Percentiles rank a stretch among this genome's conserved stretches.
Conservation (phyloP, 495 filamentous ascomycete genomes). For the Neurospora sp. region DNA sequence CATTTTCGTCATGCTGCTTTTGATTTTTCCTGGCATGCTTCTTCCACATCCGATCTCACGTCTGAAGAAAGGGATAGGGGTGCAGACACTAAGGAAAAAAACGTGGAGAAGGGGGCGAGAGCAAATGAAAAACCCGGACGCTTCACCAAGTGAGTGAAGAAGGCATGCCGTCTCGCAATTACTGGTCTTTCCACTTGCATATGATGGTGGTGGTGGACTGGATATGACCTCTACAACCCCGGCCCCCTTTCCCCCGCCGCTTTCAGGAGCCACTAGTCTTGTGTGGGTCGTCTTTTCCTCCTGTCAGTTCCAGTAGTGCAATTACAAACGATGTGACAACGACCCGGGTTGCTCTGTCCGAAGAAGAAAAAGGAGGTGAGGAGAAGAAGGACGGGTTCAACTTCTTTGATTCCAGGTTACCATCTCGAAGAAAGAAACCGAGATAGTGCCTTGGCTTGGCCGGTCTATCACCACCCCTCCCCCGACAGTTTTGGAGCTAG, state of each 20-base stretch:
- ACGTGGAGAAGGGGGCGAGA: neutral
- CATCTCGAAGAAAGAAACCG: neutral
- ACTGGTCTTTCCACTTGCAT: neutral
- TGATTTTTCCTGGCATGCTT: neutral
- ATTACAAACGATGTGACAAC: neutral
- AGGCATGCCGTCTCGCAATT: neutral
- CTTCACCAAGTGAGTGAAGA: neutral
- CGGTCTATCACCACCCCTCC: neutral
- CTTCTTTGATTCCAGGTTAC: neutral
- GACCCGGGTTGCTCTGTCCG: neutral
- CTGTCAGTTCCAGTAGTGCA: neutral
- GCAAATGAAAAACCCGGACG: neutral
- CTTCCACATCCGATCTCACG: neutral
- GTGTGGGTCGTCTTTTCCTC: neutral
- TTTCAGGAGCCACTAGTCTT: neutral
- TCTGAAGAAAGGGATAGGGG: neutral
- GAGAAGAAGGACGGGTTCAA: neutral
- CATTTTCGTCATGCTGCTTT: neutral
- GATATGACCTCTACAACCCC: neutral
- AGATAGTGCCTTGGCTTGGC: neutral
- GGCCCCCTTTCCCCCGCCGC: neutral
- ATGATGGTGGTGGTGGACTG: neutral
- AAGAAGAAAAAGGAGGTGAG: neutral
- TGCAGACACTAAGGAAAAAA: neutral
- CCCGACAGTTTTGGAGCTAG: neutral